Conservation (phyloP, 495 filamentous ascomycete species). For the Penicillium parvum region DNA sequence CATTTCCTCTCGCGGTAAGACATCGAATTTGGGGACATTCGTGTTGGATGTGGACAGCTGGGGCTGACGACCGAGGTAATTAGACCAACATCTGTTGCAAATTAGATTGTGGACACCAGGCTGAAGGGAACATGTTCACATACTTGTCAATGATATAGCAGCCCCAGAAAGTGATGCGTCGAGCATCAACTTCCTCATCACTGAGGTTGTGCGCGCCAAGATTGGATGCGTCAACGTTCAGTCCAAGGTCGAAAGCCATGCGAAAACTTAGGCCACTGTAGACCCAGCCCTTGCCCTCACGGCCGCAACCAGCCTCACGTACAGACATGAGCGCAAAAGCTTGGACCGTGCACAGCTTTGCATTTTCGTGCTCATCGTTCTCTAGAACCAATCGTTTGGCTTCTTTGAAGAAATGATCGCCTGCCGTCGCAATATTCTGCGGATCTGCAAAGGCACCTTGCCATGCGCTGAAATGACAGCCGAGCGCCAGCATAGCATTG, state of each 20-base stretch:
- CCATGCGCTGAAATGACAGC: constrained; percentile 89
- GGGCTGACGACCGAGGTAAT: constrained; percentile 90
- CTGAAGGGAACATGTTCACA: constrained; percentile 9
- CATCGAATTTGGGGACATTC: constrained; percentile 83
- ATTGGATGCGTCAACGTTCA: constrained; percentile 78
- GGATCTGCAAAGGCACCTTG: constrained; percentile 63
- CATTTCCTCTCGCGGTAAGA: constrained; percentile 84
- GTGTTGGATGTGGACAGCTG: constrained; percentile 74
- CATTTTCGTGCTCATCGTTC: constrained; percentile 89
- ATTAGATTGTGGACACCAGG: constrained; percentile 11
- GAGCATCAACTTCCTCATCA: constrained; percentile 83
- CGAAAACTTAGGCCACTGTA: constrained; percentile 98
- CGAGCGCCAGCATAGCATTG: constrained; percentile 93
- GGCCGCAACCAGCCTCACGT: constrained; percentile 88
- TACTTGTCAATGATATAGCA: constrained; percentile 96
- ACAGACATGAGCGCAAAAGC: constrained; percentile 95
- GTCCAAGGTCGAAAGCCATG: constrained; percentile 93
- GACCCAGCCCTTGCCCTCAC: constrained; percentile 95
- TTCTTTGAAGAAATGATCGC: constrained; percentile 95
- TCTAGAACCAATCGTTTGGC: constrained; percentile 86
- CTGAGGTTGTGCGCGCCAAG: constrained; percentile 57
- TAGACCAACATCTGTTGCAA: constrained; percentile 76
- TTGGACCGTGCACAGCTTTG: constrained; percentile 89
- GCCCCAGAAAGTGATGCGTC: constrained; percentile 96
- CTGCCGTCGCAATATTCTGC: constrained; percentile 76